Evolutionary conservation across 371 early-diverging fungal species (phyloP), one percentile per base, ranked within the genome.

Genomic region (Lichtheimia ramosa): DNA sequence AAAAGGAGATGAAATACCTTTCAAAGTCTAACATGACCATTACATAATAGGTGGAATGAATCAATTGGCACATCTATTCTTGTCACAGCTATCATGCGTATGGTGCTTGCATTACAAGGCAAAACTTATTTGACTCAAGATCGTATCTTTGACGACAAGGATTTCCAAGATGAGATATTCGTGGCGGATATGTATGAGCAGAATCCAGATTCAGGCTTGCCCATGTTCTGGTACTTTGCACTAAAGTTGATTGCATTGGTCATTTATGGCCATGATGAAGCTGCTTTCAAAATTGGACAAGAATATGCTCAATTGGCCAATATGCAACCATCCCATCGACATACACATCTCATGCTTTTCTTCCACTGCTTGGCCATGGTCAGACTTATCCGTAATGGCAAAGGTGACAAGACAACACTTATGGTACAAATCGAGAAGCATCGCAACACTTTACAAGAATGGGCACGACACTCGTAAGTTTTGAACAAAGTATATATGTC

Each of bases 91-190:
- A 59, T 73, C 8, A 71, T 77, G 18, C 75, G 77, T 5, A 63
- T 54, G 25, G 70, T 77, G 10, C 59, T 71, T 14, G 75, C 80
- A 8, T 43, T 77, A 0, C 80, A 80, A 49, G 80, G 80, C 14
- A 74, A 77, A 39, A 79, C 77, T 0, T 48, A 61, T 24, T 24
- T 70, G 21, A 64, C 67, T 2, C 58, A 63, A 43, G 66, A 73
- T 0, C 53, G 48, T 0, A 61, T 80, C 3, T 77, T 80, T 55
- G 75, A 76, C 34, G 75, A 74, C 41, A 62, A 72, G 7, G 64
- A 62, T 6, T 80, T 73, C 46, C 39, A 69, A 21, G 77, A 77
- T 54, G 46, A 34, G 3, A 28, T 28, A 1, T 80, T 74, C 56
- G 48, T 76, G 0, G 50, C 59, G 5, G 56, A 69, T 23, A 63